phyloP scores from a whole-genome alignment of 75 land plant genomes.

The Ceratopteris richardii region DNA sequence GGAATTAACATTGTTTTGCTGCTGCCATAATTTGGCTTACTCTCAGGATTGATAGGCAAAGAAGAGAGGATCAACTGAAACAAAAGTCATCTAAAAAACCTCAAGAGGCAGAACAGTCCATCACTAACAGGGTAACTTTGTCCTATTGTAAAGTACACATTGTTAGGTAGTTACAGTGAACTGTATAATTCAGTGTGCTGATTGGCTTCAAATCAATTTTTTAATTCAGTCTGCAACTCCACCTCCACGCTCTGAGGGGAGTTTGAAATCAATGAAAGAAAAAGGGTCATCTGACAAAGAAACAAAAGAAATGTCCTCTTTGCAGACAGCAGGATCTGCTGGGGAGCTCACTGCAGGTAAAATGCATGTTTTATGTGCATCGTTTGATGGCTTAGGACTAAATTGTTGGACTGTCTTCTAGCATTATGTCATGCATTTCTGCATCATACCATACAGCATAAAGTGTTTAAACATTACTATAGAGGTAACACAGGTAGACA shows the following conservation, averaged over 20 bases:
- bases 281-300: conserved; percentile 64
- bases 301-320: conserved; percentile 48
- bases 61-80: conserved; percentile 84
- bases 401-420: no score
- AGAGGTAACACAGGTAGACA: no score
- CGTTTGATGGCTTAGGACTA: no score
- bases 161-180: no score
- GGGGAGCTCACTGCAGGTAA: conserved; percentile 88
- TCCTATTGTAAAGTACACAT: no score
- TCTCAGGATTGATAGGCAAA: conserved; percentile 81
- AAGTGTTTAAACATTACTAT: no score
- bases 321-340: conserved; percentile 67
- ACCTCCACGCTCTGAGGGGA: conserved; percentile 64
- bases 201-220: neutral
- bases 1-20: no score
- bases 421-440: no score
- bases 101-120: conserved; percentile 71
- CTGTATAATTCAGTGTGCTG: no score
- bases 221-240: conserved; percentile 85
- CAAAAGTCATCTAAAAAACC: conserved; percentile 62
- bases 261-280: conserved; percentile 77
- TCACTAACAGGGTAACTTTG: conserved; percentile 55
- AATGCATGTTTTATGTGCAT: no score
- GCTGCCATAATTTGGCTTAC: no score
- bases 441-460: no score